phyloP scores from a whole-genome alignment of 306 rosid species.

The Chamaecrista fasciculata region DNA sequence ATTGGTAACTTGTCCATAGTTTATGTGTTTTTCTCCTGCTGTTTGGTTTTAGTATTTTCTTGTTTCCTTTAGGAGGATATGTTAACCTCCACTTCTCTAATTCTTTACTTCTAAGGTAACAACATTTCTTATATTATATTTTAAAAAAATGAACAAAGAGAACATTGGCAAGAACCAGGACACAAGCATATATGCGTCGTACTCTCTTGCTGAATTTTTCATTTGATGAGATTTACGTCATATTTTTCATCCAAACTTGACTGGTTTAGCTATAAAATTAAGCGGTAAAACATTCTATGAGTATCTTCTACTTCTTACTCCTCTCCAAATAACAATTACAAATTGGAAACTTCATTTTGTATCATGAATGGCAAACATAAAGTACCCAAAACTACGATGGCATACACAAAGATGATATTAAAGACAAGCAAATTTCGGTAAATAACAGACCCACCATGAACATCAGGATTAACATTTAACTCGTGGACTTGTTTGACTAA shows the following conservation, averaged over 20 bases:
- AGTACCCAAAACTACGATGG: neutral
- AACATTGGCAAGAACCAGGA: neutral
- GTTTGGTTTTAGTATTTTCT: neutral
- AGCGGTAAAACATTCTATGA: neutral
- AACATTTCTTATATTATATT: neutral
- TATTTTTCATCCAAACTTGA: neutral
- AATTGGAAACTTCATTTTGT: neutral
- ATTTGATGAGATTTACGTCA: neutral
- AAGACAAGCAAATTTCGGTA: neutral
- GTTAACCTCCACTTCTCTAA: neutral
- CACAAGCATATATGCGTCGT: neutral
- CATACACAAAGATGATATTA: neutral
- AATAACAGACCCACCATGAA: constrained; percentile 59
- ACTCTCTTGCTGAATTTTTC: neutral
- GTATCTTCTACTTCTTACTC: neutral
- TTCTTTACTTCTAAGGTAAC: neutral
- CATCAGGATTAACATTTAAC: constrained; percentile 65
- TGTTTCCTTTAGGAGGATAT: neutral
- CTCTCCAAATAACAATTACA: neutral
- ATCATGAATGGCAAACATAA: neutral
- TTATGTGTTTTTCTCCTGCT: neutral
- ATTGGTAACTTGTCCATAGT: neutral
- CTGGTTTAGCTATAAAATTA: neutral
- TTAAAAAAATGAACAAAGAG: neutral
- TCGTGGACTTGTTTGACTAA: constrained; percentile 57